A percentile compares a stretch with the other conserved stretches of the same genome.
Conservation (phyloP, 768 basidiomycete species). For the Collybia mongolica region DNA sequence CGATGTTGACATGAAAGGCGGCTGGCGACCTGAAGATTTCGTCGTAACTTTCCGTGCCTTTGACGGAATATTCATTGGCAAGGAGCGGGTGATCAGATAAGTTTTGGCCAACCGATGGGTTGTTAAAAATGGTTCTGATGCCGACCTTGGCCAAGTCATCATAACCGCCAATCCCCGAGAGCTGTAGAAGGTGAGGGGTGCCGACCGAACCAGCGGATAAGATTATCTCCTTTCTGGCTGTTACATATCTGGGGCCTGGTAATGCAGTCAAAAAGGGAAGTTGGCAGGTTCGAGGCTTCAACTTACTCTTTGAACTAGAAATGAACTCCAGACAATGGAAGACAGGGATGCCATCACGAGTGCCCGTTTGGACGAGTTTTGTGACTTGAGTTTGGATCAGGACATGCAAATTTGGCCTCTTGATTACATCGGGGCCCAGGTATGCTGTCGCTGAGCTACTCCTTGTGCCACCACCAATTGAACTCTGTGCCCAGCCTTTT, state of each 20-base stretch:
- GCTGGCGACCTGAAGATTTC: constrained; percentile 17
- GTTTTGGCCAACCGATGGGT: background rate
- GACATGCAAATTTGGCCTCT: constrained; percentile 27
- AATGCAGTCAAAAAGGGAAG: background rate
- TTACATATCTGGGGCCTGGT: background rate
- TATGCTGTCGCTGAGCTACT: constrained; percentile 31
- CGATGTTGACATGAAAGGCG: constrained; percentile 7
- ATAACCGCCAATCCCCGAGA: constrained; percentile 3
- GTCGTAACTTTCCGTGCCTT: constrained; percentile 11
- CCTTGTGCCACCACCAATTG: constrained; percentile 17
- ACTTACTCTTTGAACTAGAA: background rate
- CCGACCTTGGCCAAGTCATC: background rate
- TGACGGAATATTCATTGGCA: background rate
- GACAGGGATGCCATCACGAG: background rate
- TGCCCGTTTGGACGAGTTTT: constrained; percentile 6
- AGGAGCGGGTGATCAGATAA: constrained; percentile 3
- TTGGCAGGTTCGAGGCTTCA: background rate
- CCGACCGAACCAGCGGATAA: constrained; percentile 9
- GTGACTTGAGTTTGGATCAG: constrained; percentile 22
- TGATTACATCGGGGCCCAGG: constrained; percentile 21
- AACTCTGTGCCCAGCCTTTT: constrained; percentile 15
- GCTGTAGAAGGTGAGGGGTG: constrained; percentile 5
- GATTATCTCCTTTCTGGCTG: constrained; percentile 8
- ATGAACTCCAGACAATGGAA: constrained; percentile 6
- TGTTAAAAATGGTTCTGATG: background rate